A percentile compares a stretch with the other conserved stretches of the same genome.
Evolutionary conservation across 192 early-diverging fungal genomes (phyloP).

Genomic region (Rhizoclosmatium globosum): DNA sequence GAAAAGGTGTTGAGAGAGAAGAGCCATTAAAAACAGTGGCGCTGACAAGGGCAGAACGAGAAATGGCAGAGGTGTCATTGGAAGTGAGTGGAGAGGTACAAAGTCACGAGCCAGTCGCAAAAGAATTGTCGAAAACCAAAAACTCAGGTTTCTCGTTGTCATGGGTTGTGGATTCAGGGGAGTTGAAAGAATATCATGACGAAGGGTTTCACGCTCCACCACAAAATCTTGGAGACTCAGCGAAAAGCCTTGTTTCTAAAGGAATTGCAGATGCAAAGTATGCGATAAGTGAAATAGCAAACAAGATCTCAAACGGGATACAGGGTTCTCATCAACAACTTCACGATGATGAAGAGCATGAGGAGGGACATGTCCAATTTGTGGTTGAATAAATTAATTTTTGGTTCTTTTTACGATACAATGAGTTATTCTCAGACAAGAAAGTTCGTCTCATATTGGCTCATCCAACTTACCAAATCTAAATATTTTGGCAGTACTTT

Average conservation of each 20-base stretch:
- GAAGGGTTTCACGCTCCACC: neutral
- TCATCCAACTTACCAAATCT: too few species aligned
- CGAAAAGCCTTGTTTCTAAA: neutral
- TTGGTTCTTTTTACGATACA: too few species aligned
- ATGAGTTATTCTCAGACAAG: too few species aligned
- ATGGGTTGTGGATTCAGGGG: slow-evolving; percentile 17
- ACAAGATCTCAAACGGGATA: slow-evolving; percentile 14
- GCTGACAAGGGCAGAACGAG: neutral
- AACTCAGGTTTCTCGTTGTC: neutral
- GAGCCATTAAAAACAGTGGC: neutral
- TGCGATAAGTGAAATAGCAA: neutral
- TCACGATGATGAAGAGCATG: slow-evolving; percentile 19
- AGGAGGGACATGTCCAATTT: neutral
- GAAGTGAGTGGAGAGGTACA: neutral
- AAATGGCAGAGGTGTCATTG: neutral
- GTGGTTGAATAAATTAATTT: neutral
- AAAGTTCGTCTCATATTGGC: too few species aligned
- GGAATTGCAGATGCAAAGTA: slow-evolving; percentile 8
- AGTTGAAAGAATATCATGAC: neutral
- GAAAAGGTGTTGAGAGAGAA: neutral
- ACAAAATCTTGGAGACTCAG: neutral
- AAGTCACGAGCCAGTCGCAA: neutral
- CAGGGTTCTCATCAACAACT: slow-evolving; percentile 24
- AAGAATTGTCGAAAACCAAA: neutral
- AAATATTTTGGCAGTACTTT: too few species aligned